Evolutionary conservation across 2,329 filamentous ascomycete genomes (phyloP).

Genomic region (Didymella lethalis): DNA sequence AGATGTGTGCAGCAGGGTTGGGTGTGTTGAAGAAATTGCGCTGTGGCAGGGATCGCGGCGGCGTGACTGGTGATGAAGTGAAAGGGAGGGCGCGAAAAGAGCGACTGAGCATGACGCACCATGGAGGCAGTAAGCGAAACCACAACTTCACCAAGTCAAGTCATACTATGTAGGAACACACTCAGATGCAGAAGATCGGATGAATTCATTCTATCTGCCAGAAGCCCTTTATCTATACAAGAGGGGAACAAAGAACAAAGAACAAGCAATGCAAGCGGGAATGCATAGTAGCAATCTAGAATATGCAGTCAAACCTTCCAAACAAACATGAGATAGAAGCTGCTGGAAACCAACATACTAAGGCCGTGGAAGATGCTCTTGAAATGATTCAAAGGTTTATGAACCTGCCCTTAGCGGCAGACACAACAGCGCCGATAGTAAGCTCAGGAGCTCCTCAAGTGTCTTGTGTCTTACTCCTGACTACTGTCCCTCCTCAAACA

Average conservation of each 20-base stretch:
- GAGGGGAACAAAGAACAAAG: no score
- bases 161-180: no score
- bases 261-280: no score
- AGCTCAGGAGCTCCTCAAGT: neutral
- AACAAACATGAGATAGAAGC: no score
- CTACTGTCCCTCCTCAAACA: slow-evolving; percentile 24
- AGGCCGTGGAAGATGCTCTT: neutral
- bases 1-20: neutral
- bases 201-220: no score
- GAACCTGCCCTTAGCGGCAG: neutral
- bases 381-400: neutral
- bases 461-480: neutral
- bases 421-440: neutral
- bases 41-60: neutral
- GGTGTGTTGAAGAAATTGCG: neutral
- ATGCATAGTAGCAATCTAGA: no score
- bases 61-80: neutral
- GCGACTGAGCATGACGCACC: neutral
- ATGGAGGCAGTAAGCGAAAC: neutral
- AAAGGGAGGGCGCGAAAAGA: neutral
- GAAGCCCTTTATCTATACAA: no score
- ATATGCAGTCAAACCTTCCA: no score
- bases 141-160: neutral
- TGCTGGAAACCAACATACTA: neutral
- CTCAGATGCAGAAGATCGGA: no score